Evolutionary conservation across 192 early-diverging fungal genomes (phyloP).

Genomic region (Obelidium mucronatum): DNA sequence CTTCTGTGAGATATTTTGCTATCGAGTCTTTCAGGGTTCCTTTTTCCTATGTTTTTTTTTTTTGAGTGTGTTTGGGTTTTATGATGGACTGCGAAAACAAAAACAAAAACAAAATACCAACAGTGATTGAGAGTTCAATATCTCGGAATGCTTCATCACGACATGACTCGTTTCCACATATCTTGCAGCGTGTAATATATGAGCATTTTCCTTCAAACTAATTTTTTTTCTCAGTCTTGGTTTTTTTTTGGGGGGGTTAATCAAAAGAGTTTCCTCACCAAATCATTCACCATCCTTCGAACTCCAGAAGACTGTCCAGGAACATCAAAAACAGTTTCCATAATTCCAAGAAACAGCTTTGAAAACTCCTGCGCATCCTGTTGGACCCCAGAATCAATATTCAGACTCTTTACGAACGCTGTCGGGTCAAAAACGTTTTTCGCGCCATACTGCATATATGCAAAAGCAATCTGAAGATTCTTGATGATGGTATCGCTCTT

Average conservation of each 20-base stretch:
- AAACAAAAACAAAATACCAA: too few species aligned
- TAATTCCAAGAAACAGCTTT: too few species aligned
- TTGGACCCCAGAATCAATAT: conserved; percentile 33
- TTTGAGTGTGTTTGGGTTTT: not conserved
- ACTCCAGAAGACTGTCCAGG: not conserved
- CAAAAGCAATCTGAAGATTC: conserved; percentile 23
- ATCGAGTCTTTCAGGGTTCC: not conserved
- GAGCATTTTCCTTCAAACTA: conserved; percentile 35
- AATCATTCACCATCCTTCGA: not conserved
- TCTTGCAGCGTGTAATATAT: conserved; percentile 35
- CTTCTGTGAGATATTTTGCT: conserved; percentile 69
- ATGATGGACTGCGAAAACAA: not conserved
- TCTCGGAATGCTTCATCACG: conserved; percentile 9
- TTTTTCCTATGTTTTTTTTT: not conserved
- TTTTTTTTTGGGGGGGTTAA: too few species aligned
- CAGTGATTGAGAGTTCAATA: conserved; percentile 15
- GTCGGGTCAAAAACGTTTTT: conserved; percentile 34
- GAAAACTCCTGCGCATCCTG: conserved; percentile 43
- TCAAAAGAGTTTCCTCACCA: not conserved
- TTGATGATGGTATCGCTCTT: conserved; percentile 11
- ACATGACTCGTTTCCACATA: conserved; percentile 41
- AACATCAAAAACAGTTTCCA: not conserved
- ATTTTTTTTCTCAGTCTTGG: too few species aligned
- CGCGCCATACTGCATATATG: conserved; percentile 12
- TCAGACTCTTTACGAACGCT: conserved; percentile 27